Evolutionary conservation across 169 alveolate species (phyloP), one percentile per base, ranked within the genome.

Genomic region (Plasmodium reichenowi): DNA sequence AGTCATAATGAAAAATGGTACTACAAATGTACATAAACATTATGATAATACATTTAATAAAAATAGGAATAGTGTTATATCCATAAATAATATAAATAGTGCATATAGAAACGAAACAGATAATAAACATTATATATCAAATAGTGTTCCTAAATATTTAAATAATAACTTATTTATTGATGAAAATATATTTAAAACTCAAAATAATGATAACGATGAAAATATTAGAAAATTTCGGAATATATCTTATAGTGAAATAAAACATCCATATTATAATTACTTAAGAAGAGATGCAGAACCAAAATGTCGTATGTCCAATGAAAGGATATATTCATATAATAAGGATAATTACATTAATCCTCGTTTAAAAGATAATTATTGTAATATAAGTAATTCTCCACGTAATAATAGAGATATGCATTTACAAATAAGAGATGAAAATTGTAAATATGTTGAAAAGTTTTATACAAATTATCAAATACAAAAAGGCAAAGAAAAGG

Each of bases 121-220:
- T 17, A 17, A 20, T 7, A 50, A 20, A 71, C 48, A n/a, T 71
- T 8, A 24, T 24, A 22, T 71, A 10, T 70, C 50, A 9, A 24
- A 43, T 8, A 12, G 10, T 17, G 24, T 32, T 48, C 38, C 43
- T 48, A 43, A 70, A 67, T 10, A 67, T 56, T 15, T 54, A 26
- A 50, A 63, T 66, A 76, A 50, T 70, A 38, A 32, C 59, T 67
- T 67, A 22, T 24, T 12, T 43, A 76, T 50, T 76, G 45, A 64
- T 38, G 38, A n/a, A 52, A 66, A 43, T 58, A 63, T 10, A 20
- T 76, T 52, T 17, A 52, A 38, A 0, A 17, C 24, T 76, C 12
- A 2, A 58, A 63, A 66, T 70, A 59, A 26, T 26, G n/a, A 63
- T 24, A 72, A 43, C 29, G 20, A 56, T 26, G 22, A 8, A 29